Base-by-base conservation (phyloP, 75 land plant genomes). In the Cunninghamia lanceolata region DNA sequence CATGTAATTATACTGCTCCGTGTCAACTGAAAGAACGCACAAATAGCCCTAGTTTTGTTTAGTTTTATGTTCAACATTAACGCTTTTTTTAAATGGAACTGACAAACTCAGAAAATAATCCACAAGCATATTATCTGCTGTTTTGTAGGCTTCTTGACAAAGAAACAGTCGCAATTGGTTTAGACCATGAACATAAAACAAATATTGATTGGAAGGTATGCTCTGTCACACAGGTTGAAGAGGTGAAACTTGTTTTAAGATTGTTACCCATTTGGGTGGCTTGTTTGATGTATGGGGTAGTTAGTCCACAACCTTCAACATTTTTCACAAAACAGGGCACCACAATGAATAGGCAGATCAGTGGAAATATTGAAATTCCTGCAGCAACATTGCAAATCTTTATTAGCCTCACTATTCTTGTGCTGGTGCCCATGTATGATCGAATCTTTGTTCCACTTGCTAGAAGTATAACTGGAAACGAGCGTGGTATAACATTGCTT, bases 71-170 rank as follows among this genome's bases (percentile, higher is more conserved):
- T 66, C 9, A 36, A 39, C n/a, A 78, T 78, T 40, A 21, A 16
- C 19, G 81, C 45, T 78, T 78, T 40, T n/a, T 39, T 39, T 7
- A 21, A 78, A 78, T 78, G 81, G 10, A 78, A 8, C 7, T 40
- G 21, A 40, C 7, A 40, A 36, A 36, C 40, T 39, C 42, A 35
- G 4, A 77, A 39, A 39, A 38, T 4, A 77, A 17, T 40, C 39
- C 9, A 38, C 36, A 34, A 39, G 14, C 39, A 34, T 76, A 2
- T 4, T 75, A 4, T 13, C 35, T 75, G 17, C 17, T 36, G 9
- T 39, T 16, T 77, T 16, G 91, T 84, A 91, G 91, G 78, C 87
- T 88, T 73, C 77, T 90, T 32, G 89, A 90, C 89, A 87, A 91
- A 83, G 94, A 91, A 17, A 88, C 91, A 40, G 59, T 87, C 21